Evolutionary conservation across 202 grass and related monocot species (phyloP).

Genomic region (Setaria italica): DNA sequence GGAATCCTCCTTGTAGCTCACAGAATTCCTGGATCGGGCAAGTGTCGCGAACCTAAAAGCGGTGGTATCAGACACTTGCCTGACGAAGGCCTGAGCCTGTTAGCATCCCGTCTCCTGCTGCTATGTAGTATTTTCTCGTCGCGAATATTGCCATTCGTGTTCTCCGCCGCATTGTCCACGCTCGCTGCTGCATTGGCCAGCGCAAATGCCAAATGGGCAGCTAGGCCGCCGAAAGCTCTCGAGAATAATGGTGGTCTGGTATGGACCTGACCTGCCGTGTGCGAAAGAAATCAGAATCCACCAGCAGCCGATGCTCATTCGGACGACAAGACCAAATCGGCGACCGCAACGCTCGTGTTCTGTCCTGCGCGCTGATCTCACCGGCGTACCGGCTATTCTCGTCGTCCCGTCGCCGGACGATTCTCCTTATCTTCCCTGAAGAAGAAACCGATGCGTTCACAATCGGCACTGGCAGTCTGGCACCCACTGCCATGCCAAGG

Average conservation of each 20-base stretch:
- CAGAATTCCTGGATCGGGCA: background rate
- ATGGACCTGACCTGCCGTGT: background rate
- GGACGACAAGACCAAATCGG: background rate
- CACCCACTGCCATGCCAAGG: background rate
- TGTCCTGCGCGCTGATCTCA: background rate
- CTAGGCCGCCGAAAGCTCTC: constrained; percentile 28
- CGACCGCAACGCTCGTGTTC: background rate
- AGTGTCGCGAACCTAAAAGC: background rate
- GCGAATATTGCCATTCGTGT: background rate
- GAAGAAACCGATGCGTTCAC: background rate
- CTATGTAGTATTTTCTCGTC: background rate
- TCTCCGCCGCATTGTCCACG: background rate
- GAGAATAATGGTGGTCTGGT: constrained; percentile 30
- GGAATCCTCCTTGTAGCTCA: background rate
- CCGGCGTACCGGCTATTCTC: background rate
- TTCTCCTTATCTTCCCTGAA: background rate
- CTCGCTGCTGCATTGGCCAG: background rate
- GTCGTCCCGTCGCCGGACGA: background rate
- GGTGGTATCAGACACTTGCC: background rate
- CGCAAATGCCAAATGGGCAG: background rate
- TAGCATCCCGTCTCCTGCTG: background rate
- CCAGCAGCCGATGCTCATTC: constrained; percentile 2
- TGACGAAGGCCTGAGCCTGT: background rate
- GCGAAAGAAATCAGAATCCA: constrained; percentile 30
- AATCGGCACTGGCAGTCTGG: no score